Evolutionary conservation across 106 monocot genomes (phyloP).

Genomic region (Allium fistulosum): DNA sequence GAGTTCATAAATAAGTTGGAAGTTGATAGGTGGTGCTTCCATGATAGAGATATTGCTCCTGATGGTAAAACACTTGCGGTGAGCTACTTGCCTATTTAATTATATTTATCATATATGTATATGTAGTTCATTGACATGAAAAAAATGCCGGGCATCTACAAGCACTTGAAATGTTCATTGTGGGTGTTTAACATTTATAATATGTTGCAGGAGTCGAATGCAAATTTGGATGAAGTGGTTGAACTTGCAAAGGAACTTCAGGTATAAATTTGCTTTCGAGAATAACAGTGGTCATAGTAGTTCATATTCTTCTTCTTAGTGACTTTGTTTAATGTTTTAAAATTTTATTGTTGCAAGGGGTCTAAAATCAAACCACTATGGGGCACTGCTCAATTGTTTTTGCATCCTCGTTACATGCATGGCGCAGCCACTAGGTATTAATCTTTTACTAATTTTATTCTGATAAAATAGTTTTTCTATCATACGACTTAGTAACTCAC

Average conservation of each 20-base stretch:
- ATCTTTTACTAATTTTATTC: neutral
- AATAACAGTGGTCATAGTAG: neutral
- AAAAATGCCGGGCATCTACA: neutral
- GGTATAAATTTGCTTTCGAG: neutral
- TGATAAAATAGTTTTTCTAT: neutral
- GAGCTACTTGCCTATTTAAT: conserved; percentile 7
- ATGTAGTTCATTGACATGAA: neutral
- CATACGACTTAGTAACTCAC: neutral
- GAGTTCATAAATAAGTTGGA: conserved; percentile 92
- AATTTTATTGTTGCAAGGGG: conserved; percentile 20
- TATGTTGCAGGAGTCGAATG: conserved; percentile 72
- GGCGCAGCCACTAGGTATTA: conserved; percentile 92
- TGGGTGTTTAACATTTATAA: neutral
- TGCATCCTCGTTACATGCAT: conserved; percentile 99
- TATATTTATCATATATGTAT: neutral
- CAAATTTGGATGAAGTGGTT: conserved; percentile 92
- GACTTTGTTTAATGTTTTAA: neutral
- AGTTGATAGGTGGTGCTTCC: conserved; percentile 93
- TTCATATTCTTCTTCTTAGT: neutral
- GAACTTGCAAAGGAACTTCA: conserved; percentile 88
- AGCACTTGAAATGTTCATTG: neutral
- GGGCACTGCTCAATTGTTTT: conserved; percentile 96
- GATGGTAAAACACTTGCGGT: conserved; percentile 85
- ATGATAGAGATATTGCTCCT: conserved; percentile 98
- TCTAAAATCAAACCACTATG: conserved; percentile 78